A percentile compares a stretch with the other conserved stretches of the same genome.
Conservation (phyloP, 2,329 filamentous ascomycete genomes). For the Fusarium poae region DNA sequence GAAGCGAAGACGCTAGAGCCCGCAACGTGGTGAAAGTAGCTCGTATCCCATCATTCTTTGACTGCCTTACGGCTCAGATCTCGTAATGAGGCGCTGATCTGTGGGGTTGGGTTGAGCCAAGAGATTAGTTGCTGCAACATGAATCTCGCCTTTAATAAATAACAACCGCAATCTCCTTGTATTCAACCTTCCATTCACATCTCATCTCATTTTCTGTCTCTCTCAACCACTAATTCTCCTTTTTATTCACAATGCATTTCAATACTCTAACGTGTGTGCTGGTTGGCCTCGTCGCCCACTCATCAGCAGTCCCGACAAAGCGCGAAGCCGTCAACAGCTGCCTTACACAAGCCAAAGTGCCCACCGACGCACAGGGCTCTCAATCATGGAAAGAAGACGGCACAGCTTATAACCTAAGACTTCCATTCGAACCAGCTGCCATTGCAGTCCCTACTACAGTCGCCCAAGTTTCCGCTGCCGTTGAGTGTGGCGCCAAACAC, state of each 20-base stretch:
- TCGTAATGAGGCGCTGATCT: slow-evolving; percentile 25
- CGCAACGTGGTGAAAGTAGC: slow-evolving; percentile 15
- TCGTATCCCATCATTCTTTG: slow-evolving; percentile 2
- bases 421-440: slow-evolving; percentile 51
- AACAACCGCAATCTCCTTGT: background rate
- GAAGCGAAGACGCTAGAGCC: background rate
- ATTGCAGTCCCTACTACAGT: slow-evolving; percentile 53
- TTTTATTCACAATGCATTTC: slow-evolving; percentile 1
- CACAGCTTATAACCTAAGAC: slow-evolving; percentile 52
- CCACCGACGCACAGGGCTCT: slow-evolving; percentile 39
- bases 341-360: slow-evolving; percentile 47
- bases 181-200: background rate
- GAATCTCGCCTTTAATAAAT: slow-evolving; percentile 21
- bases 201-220: background rate
- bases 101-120: slow-evolving; percentile 5
- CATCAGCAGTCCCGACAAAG: slow-evolving; percentile 37
- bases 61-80: slow-evolving; percentile 2
- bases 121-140: background rate
- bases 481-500: slow-evolving; percentile 60
- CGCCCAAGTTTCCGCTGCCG: slow-evolving; percentile 60
- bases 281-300: background rate
- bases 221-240: background rate
- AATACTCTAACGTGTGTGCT: slow-evolving; percentile 9
- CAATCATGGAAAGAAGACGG: slow-evolving; percentile 52
- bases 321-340: slow-evolving; percentile 48